Evolutionary conservation across 108 stramenopile species (phyloP).

Genomic region (Skeletonema tropicum): DNA sequence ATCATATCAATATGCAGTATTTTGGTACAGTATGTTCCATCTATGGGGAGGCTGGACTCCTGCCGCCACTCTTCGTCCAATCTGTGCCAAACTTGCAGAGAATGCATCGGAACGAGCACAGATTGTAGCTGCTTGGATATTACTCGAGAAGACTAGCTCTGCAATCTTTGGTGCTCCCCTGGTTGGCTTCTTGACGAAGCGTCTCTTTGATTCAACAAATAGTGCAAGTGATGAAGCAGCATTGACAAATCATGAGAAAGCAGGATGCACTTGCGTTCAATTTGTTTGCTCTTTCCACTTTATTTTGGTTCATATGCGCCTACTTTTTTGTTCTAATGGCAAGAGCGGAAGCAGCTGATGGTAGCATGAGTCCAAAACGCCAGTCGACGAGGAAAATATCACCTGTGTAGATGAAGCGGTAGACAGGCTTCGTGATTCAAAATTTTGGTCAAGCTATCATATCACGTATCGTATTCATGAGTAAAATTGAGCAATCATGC

Average conservation of each 20-base stretch:
- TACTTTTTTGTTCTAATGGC: conserved; percentile 52
- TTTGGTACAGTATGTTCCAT: conserved; percentile 53
- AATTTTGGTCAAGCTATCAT: too few relatives aligned
- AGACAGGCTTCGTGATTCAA: too few relatives aligned
- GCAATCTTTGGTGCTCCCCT: conserved; percentile 59
- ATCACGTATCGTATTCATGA: too few relatives aligned
- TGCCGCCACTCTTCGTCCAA: conserved; percentile 57
- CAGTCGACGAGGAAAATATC: background rate
- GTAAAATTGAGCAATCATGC: too few relatives aligned
- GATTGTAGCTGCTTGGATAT: conserved; percentile 58
- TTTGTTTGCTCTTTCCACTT: conserved; percentile 46
- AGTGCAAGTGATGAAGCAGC: background rate
- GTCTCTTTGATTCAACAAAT: conserved; percentile 11
- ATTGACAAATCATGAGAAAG: conserved; percentile 35
- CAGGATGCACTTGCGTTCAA: conserved; percentile 46
- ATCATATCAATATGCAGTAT: conserved; percentile 25
- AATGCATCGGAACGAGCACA: conserved; percentile 60
- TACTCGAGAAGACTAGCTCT: conserved; percentile 56
- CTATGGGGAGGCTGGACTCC: conserved; percentile 47
- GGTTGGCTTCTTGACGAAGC: conserved; percentile 53
- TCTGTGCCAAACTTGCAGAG: conserved; percentile 56
- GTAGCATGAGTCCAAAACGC: background rate
- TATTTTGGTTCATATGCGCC: conserved; percentile 55
- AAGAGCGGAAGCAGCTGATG: background rate
- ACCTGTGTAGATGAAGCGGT: background rate